Conservation (phyloP, 1,284 basidiomycete genomes). For the Ganoderma leucocontextum region DNA sequence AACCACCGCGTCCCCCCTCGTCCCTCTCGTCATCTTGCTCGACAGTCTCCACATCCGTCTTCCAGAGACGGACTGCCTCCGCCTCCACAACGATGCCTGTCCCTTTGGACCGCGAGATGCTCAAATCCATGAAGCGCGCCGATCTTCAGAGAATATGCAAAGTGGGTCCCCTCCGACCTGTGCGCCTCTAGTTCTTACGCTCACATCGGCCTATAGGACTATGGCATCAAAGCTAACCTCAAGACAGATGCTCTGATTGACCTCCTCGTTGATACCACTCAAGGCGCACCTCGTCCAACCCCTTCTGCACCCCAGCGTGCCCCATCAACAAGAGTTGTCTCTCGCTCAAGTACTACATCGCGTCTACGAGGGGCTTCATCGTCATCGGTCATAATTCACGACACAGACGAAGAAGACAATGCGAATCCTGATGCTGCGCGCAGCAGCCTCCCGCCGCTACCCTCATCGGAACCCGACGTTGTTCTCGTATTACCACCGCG, state of each 20-base stretch:
- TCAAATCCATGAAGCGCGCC: conserved; percentile 69
- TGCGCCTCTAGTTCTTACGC: conserved; percentile 17
- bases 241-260: conserved; percentile 81
- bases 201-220: conserved; percentile 57
- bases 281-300: conserved; percentile 25
- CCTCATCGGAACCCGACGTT: conserved; percentile 26
- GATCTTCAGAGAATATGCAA: conserved; percentile 84
- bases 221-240: conserved; percentile 80
- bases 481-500: conserved; percentile 47
- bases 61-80: conserved; percentile 15
- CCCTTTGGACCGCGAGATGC: conserved; percentile 59
- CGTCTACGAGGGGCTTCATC: conserved; percentile 49
- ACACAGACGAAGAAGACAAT: conserved; percentile 55
- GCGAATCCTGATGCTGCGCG: conserved; percentile 26
- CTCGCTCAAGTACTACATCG: conserved; percentile 41
- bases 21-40: conserved; percentile 2
- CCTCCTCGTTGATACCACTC: conserved; percentile 65
- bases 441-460: conserved; percentile 11
- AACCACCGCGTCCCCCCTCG: conserved; percentile 27
- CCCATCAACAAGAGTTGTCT: conserved; percentile 44
- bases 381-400: conserved; percentile 57
- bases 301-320: conserved; percentile 36
- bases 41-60: conserved; percentile 8
- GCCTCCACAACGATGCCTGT: conserved; percentile 50
- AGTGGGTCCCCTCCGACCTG: conserved; percentile 47